Evolutionary conservation across 2,329 filamentous ascomycete species (phyloP), one percentile per base, ranked within the genome.

Genomic region (Blastomyces parvus): DNA sequence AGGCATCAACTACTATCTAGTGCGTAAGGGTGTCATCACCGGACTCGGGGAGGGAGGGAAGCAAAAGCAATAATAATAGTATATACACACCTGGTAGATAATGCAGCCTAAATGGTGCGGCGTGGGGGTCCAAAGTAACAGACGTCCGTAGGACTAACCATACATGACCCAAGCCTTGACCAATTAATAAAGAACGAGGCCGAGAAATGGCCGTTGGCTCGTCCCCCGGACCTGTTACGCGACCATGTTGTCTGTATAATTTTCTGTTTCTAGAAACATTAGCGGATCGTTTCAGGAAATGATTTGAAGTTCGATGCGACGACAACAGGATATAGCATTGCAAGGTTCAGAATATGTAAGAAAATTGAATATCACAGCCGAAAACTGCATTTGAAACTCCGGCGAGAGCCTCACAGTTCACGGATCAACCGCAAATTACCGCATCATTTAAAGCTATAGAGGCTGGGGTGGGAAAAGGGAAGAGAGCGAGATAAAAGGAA

Each of bases 401-500:
- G 91, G 92, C 91, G 88, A 88, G 91, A 86, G 89, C 81, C 83
- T 90, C 91, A 92, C 86, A 86, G 81, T 81, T 78, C 78, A 77
- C 80, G 82, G 84, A 88, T 97, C 91, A 95, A 93, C 93, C 91
- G 92, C 91, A 97, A 97, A 97, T 96, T 96, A 90, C 89, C 82
- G 88, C 91, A 96, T 96, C 92, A 90, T 88, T 65, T 67, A 64
- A 64, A 50, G 62, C 61, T 42, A 48, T 25, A 63, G 59, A 58
- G 63, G 61, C 5, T 13, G 11, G 17, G n/a, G n/a, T n/a, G 70
- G 65, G 65, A 60, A 53, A 55, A 56, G 63, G 52, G 56, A 52
- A 48, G 44, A n/a, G n/a, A n/a, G n/a, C n/a, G 63, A 52, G 65
- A 52, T 65, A 62, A 57, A 42, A 13, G 55, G n/a, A 57, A 57